A percentile compares a stretch with the other conserved stretches of the same genome.
phyloP scores from a whole-genome alignment of 2,329 filamentous ascomycete species.

The Pseudocercospora fijiensis region DNA sequence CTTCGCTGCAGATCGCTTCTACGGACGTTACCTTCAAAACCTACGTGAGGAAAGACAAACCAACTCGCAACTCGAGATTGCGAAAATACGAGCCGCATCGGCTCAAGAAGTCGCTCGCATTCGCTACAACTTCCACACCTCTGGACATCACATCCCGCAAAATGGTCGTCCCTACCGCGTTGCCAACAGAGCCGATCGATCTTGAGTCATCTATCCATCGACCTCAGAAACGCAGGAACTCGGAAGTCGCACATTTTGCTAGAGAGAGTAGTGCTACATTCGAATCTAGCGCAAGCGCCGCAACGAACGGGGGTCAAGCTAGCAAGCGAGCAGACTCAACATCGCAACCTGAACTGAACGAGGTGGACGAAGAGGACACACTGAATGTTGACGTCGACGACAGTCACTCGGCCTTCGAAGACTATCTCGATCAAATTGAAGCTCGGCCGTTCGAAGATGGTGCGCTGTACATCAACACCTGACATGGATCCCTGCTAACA shows the following conservation, averaged over 20 bases:
- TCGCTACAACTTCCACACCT: too few species aligned
- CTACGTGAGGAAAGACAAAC: too few species aligned
- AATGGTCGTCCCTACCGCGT: conserved; percentile 24
- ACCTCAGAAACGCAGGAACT: not conserved
- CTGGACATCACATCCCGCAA: not conserved
- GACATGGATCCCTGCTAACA: conserved; percentile 11
- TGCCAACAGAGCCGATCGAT: conserved; percentile 20
- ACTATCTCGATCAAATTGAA: conserved; percentile 17
- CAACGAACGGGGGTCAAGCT: conserved; percentile 7
- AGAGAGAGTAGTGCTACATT: not conserved
- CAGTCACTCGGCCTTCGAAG: conserved; percentile 13
- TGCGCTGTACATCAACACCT: not conserved
- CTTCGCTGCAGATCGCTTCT: too few species aligned
- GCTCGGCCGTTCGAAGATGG: conserved; percentile 9
- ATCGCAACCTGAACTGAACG: not conserved
- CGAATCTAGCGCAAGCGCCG: conserved; percentile 7
- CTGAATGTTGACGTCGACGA: conserved; percentile 10
- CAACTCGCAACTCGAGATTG: too few species aligned
- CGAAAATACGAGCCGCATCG: too few species aligned
- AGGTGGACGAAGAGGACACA: not conserved
- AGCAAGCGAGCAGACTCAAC: conserved; percentile 6
- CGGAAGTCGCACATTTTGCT: not conserved
- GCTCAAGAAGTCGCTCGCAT: not conserved
- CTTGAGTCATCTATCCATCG: conserved; percentile 4
- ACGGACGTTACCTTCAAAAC: too few species aligned